Conservation (phyloP, 345 rosid genomes). For the Streptanthus diversifolius region DNA sequence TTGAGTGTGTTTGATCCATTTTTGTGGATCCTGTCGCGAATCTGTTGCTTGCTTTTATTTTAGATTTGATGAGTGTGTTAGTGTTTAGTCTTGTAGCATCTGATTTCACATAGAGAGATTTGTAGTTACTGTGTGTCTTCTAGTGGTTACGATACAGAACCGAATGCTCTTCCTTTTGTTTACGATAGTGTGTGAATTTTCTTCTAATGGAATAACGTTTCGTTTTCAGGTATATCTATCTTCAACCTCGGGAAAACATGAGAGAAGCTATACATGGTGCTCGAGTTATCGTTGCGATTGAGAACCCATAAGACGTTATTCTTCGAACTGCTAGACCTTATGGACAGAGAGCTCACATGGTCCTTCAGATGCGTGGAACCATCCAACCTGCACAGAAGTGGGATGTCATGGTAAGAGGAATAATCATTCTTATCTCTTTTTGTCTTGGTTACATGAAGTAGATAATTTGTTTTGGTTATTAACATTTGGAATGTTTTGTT, state of each 20-base stretch:
- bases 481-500: background rate
- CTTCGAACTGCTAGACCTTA: slow-evolving; percentile 84
- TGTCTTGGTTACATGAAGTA: background rate
- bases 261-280: slow-evolving; percentile 73
- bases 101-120: background rate
- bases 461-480: background rate
- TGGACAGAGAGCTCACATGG: slow-evolving; percentile 90
- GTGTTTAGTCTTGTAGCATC: background rate
- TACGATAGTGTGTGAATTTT: too few relatives aligned
- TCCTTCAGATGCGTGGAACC: slow-evolving; percentile 80
- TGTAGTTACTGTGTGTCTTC: background rate
- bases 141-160: background rate
- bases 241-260: slow-evolving; percentile 76
- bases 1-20: too few relatives aligned
- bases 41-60: too few relatives aligned
- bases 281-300: slow-evolving; percentile 66
- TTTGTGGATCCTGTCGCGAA: too few relatives aligned
- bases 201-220: background rate
- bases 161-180: too few relatives aligned
- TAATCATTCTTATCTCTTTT: background rate
- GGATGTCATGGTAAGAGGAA: slow-evolving; percentile 58
- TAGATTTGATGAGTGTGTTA: too few relatives aligned
- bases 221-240: slow-evolving; percentile 53
- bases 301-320: slow-evolving; percentile 74
- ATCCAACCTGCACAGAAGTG: slow-evolving; percentile 64